Base-by-base conservation (phyloP, 768 basidiomycete genomes). In the Lyophyllum atratum region DNA sequence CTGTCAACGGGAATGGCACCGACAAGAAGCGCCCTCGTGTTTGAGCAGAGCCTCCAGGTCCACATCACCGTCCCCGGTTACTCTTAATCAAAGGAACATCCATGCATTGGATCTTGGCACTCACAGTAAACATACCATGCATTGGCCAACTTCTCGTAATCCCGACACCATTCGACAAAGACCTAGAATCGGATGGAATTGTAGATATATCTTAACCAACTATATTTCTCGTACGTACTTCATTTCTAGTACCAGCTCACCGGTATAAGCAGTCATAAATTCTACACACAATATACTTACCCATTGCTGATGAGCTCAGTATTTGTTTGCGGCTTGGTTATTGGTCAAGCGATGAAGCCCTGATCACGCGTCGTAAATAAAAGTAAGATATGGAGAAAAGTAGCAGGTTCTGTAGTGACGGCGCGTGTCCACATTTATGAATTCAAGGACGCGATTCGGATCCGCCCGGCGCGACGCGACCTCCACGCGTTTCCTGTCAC, bases 21-120 rank as follows among this genome's bases (percentile, higher is more conserved):
- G 68, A 78, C 60, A 84, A 82, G 71, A 88, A 88, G 73, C 83
- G 86, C 52, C 69, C 78, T 53, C 85, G 87, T 61, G 71, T 78
- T 55, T 47, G 45, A 54, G 43, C 22, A 31, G 2, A 52, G 17
- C 15, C 24, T 26, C 26, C 28, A 2, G n/a, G 6, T 5, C 15
- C 15, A 15, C 25, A 21, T n/a, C 25, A 49, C 15, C 19, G 4
- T 28, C 21, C n/a, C 26, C 29, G 4, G 15, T 17, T 12, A 43
- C n/a, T 19, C n/a, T 43, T 12, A 4, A 7, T 43, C n/a, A 6
- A 12, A 19, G 40, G 40, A 43, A 43, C 37, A 25, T 14, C 25
- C 37, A 31, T 34, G 53, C n/a, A 28, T 28, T 26, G 4, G 40
- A 43, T 49, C 1, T 34, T 49, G 21, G 48, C 21, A 49, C n/a